Conservation (phyloP, 2,329 filamentous ascomycete species). For the Trichophyton equinum region DNA sequence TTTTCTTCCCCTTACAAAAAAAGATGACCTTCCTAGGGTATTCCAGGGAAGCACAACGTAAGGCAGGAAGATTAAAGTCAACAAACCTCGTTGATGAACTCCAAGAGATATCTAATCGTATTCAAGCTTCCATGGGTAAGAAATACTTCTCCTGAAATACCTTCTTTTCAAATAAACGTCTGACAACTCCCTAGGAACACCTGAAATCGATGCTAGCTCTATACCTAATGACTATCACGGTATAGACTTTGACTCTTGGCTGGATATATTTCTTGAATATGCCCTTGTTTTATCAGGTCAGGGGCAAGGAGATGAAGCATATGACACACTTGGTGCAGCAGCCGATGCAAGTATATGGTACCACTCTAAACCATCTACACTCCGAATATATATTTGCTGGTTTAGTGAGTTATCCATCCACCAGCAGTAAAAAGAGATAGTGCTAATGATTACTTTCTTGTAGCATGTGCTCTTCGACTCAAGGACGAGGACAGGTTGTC, state of each 20-base stretch:
- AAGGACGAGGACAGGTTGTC: conserved; percentile 66
- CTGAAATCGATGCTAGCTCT: conserved; percentile 10
- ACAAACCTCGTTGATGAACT: conserved; percentile 31
- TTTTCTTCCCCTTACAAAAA: conserved; percentile 46
- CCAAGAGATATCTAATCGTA: conserved; percentile 33
- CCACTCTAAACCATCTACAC: conserved; percentile 53
- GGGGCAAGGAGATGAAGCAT: conserved; percentile 58
- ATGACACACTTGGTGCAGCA: conserved; percentile 66
- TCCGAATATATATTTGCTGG: conserved; percentile 65
- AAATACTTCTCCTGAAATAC: background rate
- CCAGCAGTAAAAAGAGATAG: too few relatives aligned
- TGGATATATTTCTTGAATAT: conserved; percentile 82
- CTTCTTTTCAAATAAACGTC: background rate
- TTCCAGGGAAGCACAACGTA: conserved; percentile 30
- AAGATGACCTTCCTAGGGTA: conserved; percentile 40
- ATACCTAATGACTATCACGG: conserved; percentile 54
- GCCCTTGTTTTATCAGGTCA: conserved; percentile 60
- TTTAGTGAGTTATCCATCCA: conserved; percentile 42
- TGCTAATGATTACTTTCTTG: conserved; percentile 12
- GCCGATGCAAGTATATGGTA: conserved; percentile 73
- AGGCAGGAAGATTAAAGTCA: conserved; percentile 25
- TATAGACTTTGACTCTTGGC: conserved; percentile 72
- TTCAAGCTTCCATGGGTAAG: conserved; percentile 32
- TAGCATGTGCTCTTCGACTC: conserved; percentile 68
- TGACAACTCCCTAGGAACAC: conserved; percentile 7